Evolutionary conservation across 352 stramenopile species (phyloP).

Genomic region (Pseudoperonospora humuli): DNA sequence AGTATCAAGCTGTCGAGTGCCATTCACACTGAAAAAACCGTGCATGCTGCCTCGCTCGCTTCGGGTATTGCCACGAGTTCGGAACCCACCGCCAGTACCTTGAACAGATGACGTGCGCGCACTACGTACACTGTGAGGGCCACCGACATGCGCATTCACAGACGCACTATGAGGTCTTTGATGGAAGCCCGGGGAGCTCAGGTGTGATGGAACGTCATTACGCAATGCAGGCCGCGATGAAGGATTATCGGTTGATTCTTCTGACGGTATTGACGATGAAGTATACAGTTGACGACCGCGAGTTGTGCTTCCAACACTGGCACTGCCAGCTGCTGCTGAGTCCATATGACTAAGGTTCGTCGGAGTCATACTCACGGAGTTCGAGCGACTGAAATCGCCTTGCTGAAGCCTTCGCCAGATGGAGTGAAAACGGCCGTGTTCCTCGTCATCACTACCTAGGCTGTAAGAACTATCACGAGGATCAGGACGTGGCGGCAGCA

Average conservation of each 20-base stretch:
- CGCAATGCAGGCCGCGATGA: slow-evolving; percentile 33
- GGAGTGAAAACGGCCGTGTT: slow-evolving; percentile 54
- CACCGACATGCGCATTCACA: slow-evolving; percentile 14
- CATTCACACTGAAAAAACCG: slow-evolving; percentile 23
- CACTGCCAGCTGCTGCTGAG: slow-evolving; percentile 12
- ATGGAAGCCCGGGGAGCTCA: slow-evolving; percentile 59
- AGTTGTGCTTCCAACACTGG: slow-evolving; percentile 15
- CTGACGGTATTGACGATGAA: slow-evolving; percentile 29
- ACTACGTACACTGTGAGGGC: slow-evolving; percentile 19
- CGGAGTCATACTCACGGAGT: slow-evolving; percentile 49
- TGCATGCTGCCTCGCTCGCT: slow-evolving; percentile 30
- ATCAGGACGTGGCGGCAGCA: slow-evolving; percentile 22
- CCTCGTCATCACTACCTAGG: slow-evolving; percentile 58
- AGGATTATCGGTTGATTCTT: slow-evolving; percentile 25
- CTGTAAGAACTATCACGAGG: slow-evolving; percentile 45
- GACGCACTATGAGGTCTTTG: slow-evolving; percentile 38
- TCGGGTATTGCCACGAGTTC: slow-evolving; percentile 18
- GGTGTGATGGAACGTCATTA: slow-evolving; percentile 43
- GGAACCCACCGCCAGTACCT: slow-evolving; percentile 10
- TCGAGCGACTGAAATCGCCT: slow-evolving; percentile 55
- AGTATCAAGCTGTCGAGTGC: slow-evolving; percentile 19
- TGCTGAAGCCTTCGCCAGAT: slow-evolving; percentile 63
- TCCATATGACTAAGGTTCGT: slow-evolving; percentile 34
- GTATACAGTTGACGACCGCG: slow-evolving; percentile 20
- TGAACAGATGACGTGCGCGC: slow-evolving; percentile 18